Conservation (phyloP, 2,329 filamentous ascomycete genomes). For the Fusarium sp. region DNA sequence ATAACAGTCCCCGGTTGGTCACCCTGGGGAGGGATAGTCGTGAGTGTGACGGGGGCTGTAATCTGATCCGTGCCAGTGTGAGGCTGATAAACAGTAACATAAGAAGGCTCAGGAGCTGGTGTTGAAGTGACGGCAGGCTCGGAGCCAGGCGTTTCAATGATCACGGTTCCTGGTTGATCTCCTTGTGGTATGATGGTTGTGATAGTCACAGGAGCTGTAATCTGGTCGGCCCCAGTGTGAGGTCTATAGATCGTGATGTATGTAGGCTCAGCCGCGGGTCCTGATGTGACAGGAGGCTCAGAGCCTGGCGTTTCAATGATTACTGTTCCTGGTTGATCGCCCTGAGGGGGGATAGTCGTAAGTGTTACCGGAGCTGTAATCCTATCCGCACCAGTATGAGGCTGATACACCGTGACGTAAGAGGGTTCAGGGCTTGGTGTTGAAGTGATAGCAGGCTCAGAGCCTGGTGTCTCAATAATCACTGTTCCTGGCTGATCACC, state of each 20-base stretch:
- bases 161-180: conserved; percentile 19
- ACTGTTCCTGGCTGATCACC: conserved; percentile 18
- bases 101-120: conserved; percentile 3
- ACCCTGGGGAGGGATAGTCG: conserved; percentile 5
- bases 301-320: conserved; percentile 27
- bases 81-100: conserved; percentile 8
- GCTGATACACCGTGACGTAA: conserved; percentile 10
- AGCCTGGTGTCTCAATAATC: conserved; percentile 17
- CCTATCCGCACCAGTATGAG: not conserved
- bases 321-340: conserved; percentile 13
- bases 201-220: conserved; percentile 6
- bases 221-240: not conserved
- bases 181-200: conserved; percentile 13
- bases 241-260: conserved; percentile 15
- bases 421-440: not conserved
- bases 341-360: conserved; percentile 3
- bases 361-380: conserved; percentile 13
- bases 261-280: conserved; percentile 8
- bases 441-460: conserved; percentile 3
- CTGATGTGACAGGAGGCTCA: conserved; percentile 3
- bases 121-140: conserved; percentile 5
- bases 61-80: conserved; percentile 4
- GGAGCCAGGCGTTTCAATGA: conserved; percentile 23
- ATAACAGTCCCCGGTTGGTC: conserved; percentile 19
- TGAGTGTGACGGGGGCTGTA: conserved; percentile 10